Evolutionary conservation across 192 early-diverging fungal species (phyloP).

Genomic region (Linnemannia elongata): DNA sequence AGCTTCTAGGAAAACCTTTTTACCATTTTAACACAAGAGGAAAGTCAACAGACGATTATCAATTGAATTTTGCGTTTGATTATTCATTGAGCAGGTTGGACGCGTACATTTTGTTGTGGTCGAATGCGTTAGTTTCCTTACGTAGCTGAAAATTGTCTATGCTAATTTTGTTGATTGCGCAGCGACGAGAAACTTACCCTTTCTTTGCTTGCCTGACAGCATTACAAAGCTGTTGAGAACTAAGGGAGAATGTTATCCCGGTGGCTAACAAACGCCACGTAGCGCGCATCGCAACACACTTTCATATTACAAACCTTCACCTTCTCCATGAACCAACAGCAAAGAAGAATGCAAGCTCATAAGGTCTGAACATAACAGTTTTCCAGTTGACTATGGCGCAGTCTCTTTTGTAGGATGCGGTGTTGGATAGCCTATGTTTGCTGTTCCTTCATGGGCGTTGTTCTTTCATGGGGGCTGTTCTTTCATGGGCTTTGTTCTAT

Average conservation of each 20-base stretch:
- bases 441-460: no score
- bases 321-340: no score
- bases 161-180: background rate
- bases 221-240: no score
- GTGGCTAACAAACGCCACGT: background rate
- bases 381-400: no score
- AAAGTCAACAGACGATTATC: background rate
- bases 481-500: no score
- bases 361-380: no score
- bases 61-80: no score
- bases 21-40: background rate
- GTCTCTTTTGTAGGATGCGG: no score
- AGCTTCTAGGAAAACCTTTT: background rate
- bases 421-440: no score
- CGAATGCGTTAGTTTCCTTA: background rate
- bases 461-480: no score
- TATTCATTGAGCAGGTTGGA: background rate
- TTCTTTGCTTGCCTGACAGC: background rate
- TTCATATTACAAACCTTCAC: no score
- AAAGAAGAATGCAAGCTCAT: no score
- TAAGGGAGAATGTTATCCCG: background rate
- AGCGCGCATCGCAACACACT: background rate
- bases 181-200: background rate
- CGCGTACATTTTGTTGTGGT: background rate
- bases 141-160: background rate